Conservation (phyloP, 306 rosid species). For the Mimosa bimucronata region DNA sequence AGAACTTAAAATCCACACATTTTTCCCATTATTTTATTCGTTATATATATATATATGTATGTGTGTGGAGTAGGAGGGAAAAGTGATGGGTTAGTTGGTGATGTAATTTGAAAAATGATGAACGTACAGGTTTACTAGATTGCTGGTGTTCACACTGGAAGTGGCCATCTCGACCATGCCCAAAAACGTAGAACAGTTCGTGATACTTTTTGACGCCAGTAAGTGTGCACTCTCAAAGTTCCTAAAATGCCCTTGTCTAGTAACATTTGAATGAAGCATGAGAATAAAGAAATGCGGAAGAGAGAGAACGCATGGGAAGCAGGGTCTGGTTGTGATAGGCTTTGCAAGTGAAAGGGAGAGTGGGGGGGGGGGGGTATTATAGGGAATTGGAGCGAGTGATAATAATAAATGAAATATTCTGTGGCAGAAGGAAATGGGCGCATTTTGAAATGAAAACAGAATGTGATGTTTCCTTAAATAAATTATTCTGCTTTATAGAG, state of each 20-base stretch:
- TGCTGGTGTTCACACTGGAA: slow-evolving; percentile 87
- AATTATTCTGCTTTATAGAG: neutral
- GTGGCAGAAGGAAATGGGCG: slow-evolving; percentile 50
- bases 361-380: slow-evolving; percentile 63
- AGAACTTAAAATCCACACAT: slow-evolving; percentile 44
- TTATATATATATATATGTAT: too few species aligned
- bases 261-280: slow-evolving; percentile 23
- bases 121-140: slow-evolving; percentile 71
- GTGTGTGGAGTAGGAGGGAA: too few species aligned
- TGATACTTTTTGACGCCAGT: slow-evolving; percentile 92
- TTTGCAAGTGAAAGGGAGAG: neutral
- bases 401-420: slow-evolving; percentile 34
- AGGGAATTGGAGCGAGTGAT: slow-evolving; percentile 66
- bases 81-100: neutral
- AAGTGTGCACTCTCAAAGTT: slow-evolving; percentile 43
- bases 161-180: slow-evolving; percentile 92
- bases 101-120: neutral
- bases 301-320: slow-evolving; percentile 27
- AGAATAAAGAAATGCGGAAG: slow-evolving; percentile 29
- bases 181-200: slow-evolving; percentile 77
- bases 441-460: slow-evolving; percentile 23
- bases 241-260: slow-evolving; percentile 24
- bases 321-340: neutral
- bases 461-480: slow-evolving; percentile 59
- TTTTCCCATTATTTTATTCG: neutral